Percentiles rank a stretch among this genome's conserved stretches.
Conservation (phyloP, 495 filamentous ascomycete species). For the Penicillium steckii region DNA sequence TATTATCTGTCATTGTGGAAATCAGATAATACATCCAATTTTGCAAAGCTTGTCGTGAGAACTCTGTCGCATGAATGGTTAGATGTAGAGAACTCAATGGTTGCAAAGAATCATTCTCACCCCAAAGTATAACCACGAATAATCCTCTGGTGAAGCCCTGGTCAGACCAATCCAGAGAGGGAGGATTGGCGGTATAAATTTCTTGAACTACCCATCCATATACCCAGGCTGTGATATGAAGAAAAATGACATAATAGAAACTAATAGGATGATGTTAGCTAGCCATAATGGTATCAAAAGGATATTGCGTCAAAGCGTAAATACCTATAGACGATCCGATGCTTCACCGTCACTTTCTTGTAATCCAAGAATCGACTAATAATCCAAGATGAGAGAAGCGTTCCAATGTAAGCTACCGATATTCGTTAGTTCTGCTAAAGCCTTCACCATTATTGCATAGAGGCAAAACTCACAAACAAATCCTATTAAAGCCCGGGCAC, state of each 20-base stretch:
- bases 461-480: constrained; percentile 29
- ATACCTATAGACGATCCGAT: constrained; percentile 39
- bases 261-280: constrained; percentile 12
- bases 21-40: constrained; percentile 61
- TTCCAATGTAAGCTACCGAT: constrained; percentile 28
- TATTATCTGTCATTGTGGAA: constrained; percentile 52
- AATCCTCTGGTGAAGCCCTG: constrained; percentile 44
- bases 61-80: constrained; percentile 18
- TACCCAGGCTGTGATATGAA: constrained; percentile 44
- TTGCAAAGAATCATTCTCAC: constrained; percentile 8
- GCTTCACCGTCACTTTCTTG: constrained; percentile 31
- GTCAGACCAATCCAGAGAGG: constrained; percentile 42
- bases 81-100: not conserved
- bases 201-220: constrained; percentile 52
- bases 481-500: constrained; percentile 37
- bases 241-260: constrained; percentile 41
- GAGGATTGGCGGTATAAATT: constrained; percentile 42
- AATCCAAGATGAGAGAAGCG: constrained; percentile 32
- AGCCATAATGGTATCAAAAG: not conserved
- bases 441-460: too few species aligned
- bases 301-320: too few species aligned
- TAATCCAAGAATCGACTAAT: constrained; percentile 46
- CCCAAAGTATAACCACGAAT: constrained; percentile 48
- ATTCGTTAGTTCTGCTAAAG: not conserved
- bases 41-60: constrained; percentile 44